These are phyloP conservation scores for Heliamphora pulchella DNA, from an alignment of 179 eudicot species.

Conservation along the genomic window DNA sequence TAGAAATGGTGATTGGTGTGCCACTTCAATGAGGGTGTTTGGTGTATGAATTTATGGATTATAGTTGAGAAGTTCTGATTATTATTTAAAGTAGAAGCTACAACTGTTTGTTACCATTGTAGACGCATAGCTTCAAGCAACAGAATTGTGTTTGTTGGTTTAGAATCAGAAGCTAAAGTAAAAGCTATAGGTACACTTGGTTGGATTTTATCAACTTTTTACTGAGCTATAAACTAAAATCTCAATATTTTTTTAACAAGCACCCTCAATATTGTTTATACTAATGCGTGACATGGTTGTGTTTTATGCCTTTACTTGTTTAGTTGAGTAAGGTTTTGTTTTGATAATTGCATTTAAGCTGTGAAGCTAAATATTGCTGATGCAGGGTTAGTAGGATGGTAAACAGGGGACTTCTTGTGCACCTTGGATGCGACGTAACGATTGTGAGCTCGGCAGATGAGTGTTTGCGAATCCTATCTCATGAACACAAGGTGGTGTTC, in stretches of 20 bases:
- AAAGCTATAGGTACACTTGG: no score
- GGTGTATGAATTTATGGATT: no score
- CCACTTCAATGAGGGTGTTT: not conserved
- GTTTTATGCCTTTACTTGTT: not conserved
- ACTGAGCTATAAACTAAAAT: no score
- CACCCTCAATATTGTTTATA: no score
- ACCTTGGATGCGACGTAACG: slow-evolving; percentile 76
- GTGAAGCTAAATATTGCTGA: not conserved
- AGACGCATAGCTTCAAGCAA: no score
- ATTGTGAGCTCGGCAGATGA: slow-evolving; percentile 58
- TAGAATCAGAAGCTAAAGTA: no score
- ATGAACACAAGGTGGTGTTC: slow-evolving; percentile 55
- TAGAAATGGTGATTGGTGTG: not conserved
- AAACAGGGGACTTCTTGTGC: slow-evolving; percentile 70
- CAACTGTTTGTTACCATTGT: no score
- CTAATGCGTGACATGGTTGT: not conserved
- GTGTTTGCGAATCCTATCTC: slow-evolving; percentile 46
- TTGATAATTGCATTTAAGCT: not conserved
- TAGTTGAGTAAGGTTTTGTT: not conserved
- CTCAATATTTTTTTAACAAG: no score
- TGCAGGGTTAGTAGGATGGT: slow-evolving; percentile 77
- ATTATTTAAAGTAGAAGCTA: no score
- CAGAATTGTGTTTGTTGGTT: no score
- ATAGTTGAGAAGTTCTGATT: no score
- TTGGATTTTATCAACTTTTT: no score